These are phyloP conservation scores for Dujonia santamariae DNA, from an alignment of 1,139 yeast genomes.

Conservation along the genomic window DNA sequence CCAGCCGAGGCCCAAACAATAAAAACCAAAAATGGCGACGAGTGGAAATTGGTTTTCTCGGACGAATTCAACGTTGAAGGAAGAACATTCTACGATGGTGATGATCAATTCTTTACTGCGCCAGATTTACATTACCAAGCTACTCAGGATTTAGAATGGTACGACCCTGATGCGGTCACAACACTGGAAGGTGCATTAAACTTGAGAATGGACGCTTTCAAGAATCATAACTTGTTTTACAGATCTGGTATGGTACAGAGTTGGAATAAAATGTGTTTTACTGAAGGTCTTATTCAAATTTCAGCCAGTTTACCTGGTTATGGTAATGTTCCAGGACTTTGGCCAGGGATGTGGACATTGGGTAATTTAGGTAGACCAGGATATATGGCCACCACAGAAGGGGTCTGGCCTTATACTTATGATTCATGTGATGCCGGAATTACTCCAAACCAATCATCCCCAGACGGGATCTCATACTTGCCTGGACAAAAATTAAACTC, in stretches of 20 bases:
- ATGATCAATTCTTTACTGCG: constrained; percentile 29
- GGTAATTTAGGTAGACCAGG: constrained; percentile 31
- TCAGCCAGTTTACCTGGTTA: constrained; percentile 25
- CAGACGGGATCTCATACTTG: constrained; percentile 28
- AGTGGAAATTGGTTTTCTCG: constrained; percentile 25
- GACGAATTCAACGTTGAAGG: constrained; percentile 30
- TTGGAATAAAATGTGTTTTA: constrained; percentile 28
- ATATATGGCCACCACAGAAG: constrained; percentile 24
- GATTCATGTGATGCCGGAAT: constrained; percentile 31
- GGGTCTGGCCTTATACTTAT: constrained; percentile 31
- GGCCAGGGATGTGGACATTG: constrained; percentile 34
- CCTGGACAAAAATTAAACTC: constrained; percentile 26
- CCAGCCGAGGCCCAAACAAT: constrained; percentile 16
- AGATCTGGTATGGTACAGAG: constrained; percentile 30
- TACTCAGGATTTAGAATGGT: constrained; percentile 31
- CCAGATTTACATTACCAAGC: constrained; percentile 27
- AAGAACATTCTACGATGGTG: constrained; percentile 28
- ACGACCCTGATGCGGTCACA: constrained; percentile 30
- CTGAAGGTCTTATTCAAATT: constrained; percentile 23
- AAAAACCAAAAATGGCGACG: constrained; percentile 14
- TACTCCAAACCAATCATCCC: constrained; percentile 29
- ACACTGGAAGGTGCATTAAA: constrained; percentile 25
- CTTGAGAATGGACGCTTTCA: constrained; percentile 25
- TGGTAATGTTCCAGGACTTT: constrained; percentile 26
- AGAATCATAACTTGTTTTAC: constrained; percentile 25